phyloP scores from a whole-genome alignment of 768 basidiomycete species.

The Boletus rubropictus region DNA sequence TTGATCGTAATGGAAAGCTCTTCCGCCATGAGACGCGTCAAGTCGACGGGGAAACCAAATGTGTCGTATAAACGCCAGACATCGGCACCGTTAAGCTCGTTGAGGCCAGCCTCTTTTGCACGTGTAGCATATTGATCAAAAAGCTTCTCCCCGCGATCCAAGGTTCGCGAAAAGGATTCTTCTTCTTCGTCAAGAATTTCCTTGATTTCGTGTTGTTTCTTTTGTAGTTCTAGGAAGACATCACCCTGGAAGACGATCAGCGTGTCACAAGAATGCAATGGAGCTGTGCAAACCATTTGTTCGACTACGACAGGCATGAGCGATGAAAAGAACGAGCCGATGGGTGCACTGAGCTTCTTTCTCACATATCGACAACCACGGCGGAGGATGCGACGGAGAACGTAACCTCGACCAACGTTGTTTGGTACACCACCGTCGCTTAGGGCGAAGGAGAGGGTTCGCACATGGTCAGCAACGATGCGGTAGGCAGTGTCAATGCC shows the following conservation, averaged over 20 bases:
- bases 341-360: slow-evolving; percentile 88
- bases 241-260: slow-evolving; percentile 48
- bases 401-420: slow-evolving; percentile 95
- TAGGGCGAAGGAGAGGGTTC: slow-evolving; percentile 92
- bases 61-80: slow-evolving; percentile 98
- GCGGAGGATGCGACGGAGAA: slow-evolving; percentile 88
- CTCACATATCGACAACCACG: slow-evolving; percentile 93
- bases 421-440: slow-evolving; percentile 96
- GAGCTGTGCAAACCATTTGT: slow-evolving; percentile 59
- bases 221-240: slow-evolving; percentile 90
- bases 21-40: slow-evolving; percentile 96
- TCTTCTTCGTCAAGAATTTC: slow-evolving; percentile 98
- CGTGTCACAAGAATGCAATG: background rate
- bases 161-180: slow-evolving; percentile 93
- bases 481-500: slow-evolving; percentile 98
- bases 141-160: slow-evolving; percentile 93
- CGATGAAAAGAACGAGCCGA: slow-evolving; percentile 93
- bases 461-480: slow-evolving; percentile 92
- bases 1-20: slow-evolving; percentile 83
- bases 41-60: slow-evolving; percentile 95
- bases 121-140: slow-evolving; percentile 82
- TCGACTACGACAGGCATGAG: slow-evolving; percentile 86
- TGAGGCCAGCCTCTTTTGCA: slow-evolving; percentile 56
- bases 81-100: slow-evolving; percentile 79
- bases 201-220: slow-evolving; percentile 75